Base-by-base conservation (phyloP, 2,329 filamentous ascomycete genomes). In the Alternaria metachromatica region DNA sequence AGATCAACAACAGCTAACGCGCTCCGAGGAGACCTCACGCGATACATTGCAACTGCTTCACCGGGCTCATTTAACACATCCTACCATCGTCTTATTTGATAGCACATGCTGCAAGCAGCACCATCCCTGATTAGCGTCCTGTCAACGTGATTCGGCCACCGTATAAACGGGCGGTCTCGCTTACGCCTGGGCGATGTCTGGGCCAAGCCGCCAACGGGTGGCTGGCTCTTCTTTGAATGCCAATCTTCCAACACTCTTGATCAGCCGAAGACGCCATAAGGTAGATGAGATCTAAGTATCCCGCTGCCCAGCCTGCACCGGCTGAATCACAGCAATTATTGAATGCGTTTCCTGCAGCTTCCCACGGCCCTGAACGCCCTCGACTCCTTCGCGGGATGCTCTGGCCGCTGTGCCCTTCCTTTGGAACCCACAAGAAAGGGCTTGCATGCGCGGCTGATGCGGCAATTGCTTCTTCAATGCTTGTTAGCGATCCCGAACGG, bases 301-400 rank as follows among this genome's bases (percentile, higher is more conserved):
- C 45, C 45, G 37, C 21, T 21, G 25, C 15, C 25, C 21, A 11
- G 26, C 49, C 46, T 50, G 33, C 45, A 55, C 45, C 50, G 56
- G 56, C 37, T 60, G 57, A 63, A 63, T 60, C 20, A n/a, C 33
- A 28, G 44, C 50, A 63, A 60, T 55, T 48, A 57, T 54, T 53
- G 58, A 12, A 5, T 51, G 51, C 45, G 51, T 28, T 57, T 21
- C 48, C 21, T 45, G 28, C 53, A 56, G 26, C 51, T 51, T 51
- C 37, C 51, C 53, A 43, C 45, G 28, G 51, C 37, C 23, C 55
- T 28, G 23, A 30, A 26, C 25, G n/a, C 55, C 37, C 21, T 41
- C 48, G 44, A 28, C 25, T 49, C 33, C 33, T 45, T 23, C 50
- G 58, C 23, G 54, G 30, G 56, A 46, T 45, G 20, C 50, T 51